A percentile compares a stretch with the other conserved stretches of the same genome.
Evolutionary conservation across 805 yeast species (phyloP).

Genomic region (Metschnikowia amazonensis): DNA sequence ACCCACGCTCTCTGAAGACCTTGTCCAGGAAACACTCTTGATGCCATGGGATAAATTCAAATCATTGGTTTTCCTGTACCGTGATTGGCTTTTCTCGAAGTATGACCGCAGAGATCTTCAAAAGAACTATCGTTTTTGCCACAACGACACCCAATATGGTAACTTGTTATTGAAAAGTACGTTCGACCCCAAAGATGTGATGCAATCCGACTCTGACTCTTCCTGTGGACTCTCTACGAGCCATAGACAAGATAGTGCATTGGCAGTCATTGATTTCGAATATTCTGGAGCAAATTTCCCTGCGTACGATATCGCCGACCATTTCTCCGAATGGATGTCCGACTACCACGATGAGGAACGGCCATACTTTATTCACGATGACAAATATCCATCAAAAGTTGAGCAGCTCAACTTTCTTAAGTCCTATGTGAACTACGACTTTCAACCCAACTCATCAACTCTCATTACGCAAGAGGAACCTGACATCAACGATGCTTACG

Average conservation of each 20-base stretch:
- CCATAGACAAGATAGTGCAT: constrained; percentile 41
- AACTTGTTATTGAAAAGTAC: constrained; percentile 65
- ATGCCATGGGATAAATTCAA: constrained; percentile 51
- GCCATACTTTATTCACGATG: constrained; percentile 50
- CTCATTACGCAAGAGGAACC: constrained; percentile 19
- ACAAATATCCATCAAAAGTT: constrained; percentile 61
- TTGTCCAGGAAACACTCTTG: constrained; percentile 39
- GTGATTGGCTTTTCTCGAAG: constrained; percentile 54
- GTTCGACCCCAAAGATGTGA: constrained; percentile 48
- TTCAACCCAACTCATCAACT: constrained; percentile 34
- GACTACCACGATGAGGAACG: constrained; percentile 67
- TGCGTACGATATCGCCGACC: constrained; percentile 88
- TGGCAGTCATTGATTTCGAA: constrained; percentile 95
- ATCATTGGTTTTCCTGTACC: constrained; percentile 47
- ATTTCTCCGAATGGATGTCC: constrained; percentile 96
- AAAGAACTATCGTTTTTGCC: constrained; percentile 72
- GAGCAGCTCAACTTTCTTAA: constrained; percentile 69
- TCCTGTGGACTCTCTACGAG: constrained; percentile 22
- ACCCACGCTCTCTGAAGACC: constrained; percentile 27
- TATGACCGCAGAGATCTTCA: constrained; percentile 44
- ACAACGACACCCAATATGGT: constrained; percentile 96
- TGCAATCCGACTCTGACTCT: constrained; percentile 15
- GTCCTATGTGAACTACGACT: constrained; percentile 70
- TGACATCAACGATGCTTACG: constrained; percentile 19
- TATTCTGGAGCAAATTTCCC: constrained; percentile 89